A percentile compares a stretch with the other conserved stretches of the same genome.
These are phyloP conservation scores for Psilocybe subaeruginosa DNA, from an alignment of 768 basidiomycete genomes.

Conservation along the genomic window DNA sequence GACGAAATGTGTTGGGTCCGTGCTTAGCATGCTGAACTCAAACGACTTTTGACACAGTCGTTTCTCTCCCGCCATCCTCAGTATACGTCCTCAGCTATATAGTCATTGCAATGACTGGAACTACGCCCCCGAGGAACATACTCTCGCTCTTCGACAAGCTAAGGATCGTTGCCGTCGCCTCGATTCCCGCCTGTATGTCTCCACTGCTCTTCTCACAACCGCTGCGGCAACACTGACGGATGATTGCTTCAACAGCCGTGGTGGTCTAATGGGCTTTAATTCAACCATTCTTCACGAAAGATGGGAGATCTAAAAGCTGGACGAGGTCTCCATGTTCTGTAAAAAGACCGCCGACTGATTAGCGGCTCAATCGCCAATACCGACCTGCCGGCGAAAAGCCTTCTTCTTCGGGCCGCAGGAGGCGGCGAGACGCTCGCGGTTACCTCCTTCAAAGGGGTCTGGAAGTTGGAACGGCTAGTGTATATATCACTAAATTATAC, in stretches of 20 bases:
- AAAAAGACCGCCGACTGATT: too few species aligned
- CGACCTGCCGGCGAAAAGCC: too few species aligned
- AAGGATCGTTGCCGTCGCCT: constrained; percentile 1
- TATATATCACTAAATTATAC: too few species aligned
- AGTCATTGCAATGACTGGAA: background rate
- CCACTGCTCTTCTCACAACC: background rate
- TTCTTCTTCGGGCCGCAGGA: too few species aligned
- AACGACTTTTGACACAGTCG: background rate
- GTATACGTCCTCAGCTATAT: background rate
- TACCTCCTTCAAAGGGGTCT: too few species aligned
- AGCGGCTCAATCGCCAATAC: too few species aligned
- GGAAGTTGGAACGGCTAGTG: too few species aligned
- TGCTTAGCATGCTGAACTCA: too few species aligned
- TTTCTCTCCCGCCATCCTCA: background rate
- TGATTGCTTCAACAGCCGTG: background rate
- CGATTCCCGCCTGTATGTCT: constrained; percentile 16
- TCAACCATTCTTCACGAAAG: constrained; percentile 16
- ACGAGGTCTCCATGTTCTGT: background rate
- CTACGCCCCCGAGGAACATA: constrained; percentile 12
- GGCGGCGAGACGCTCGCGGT: too few species aligned
- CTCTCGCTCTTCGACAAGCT: constrained; percentile 10
- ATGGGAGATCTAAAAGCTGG: constrained; percentile 18
- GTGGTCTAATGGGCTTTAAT: constrained; percentile 13
- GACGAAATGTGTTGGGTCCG: too few species aligned
- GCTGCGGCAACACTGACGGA: background rate